Evolutionary conservation across 73 alveolate species (phyloP).

Genomic region (Paramecium sexaurelia): DNA sequence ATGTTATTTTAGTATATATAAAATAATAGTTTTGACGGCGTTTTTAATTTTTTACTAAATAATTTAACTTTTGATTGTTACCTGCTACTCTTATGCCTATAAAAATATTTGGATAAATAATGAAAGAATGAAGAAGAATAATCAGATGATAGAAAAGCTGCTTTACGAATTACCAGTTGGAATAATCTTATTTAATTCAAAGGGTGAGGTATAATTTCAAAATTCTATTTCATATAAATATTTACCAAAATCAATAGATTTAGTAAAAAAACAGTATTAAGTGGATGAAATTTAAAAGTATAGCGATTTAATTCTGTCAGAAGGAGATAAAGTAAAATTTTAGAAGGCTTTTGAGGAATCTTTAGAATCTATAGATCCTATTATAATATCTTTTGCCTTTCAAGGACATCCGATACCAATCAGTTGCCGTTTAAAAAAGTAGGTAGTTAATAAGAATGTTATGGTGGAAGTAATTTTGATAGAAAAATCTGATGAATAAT

Average conservation of each 20-base stretch:
- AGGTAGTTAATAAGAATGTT: not conserved
- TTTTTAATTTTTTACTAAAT: not conserved
- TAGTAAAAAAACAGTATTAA: not conserved
- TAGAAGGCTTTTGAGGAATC: not conserved
- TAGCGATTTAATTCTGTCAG: not conserved
- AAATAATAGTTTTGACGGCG: not conserved
- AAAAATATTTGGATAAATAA: constrained; percentile 4
- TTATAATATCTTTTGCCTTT: not conserved
- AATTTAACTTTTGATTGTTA: not conserved
- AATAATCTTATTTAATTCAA: not conserved
- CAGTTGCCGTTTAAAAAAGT: not conserved
- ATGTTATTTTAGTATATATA: not conserved
- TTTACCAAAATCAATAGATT: constrained; percentile 24
- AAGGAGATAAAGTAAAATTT: not conserved
- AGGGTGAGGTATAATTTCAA: not conserved
- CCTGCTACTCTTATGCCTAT: not conserved
- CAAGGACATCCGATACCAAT: not conserved
- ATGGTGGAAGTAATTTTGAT: not conserved
- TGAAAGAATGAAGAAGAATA: not conserved
- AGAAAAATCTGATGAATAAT: constrained; percentile 28
- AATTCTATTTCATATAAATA: not conserved
- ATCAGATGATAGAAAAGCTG: constrained; percentile 3
- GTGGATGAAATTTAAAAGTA: not conserved
- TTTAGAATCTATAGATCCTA: not conserved
- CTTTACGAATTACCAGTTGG: constrained; percentile 29